phyloP scores from a whole-genome alignment of 2,329 filamentous ascomycete species.

The Fusarium fracticaudum region DNA sequence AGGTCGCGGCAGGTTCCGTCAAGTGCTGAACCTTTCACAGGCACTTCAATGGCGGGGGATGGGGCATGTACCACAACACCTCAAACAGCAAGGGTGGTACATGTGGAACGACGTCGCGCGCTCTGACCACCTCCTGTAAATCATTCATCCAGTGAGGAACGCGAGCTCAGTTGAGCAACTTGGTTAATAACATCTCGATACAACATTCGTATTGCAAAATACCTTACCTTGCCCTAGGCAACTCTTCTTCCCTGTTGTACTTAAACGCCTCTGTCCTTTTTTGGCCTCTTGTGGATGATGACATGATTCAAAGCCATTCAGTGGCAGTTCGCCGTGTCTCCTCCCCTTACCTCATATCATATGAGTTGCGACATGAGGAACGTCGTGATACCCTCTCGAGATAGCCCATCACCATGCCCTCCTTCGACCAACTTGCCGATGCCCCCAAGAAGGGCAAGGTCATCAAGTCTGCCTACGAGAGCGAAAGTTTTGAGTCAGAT shows the following conservation, averaged over 20 bases:
- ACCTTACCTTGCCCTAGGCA: background rate
- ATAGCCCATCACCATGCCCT: conserved; percentile 55
- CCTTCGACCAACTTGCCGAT: conserved; percentile 57
- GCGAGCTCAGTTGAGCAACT: conserved; percentile 24
- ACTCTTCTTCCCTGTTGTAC: background rate
- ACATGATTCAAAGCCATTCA: conserved; percentile 19
- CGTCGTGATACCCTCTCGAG: conserved; percentile 31
- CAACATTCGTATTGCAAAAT: background rate
- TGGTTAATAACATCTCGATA: conserved; percentile 15
- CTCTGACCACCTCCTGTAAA: conserved; percentile 26
- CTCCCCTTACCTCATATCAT: conserved; percentile 15
- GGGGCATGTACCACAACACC: conserved; percentile 31
- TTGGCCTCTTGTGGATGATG: conserved; percentile 12
- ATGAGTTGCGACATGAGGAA: conserved; percentile 38
- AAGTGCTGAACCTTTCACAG: background rate
- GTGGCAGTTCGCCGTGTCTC: conserved; percentile 28
- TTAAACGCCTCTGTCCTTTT: background rate
- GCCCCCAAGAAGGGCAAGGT: conserved; percentile 65
- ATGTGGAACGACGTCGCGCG: conserved; percentile 14
- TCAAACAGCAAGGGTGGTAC: conserved; percentile 26
- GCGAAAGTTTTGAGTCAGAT: conserved; percentile 86
- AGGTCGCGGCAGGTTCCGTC: conserved; percentile 34
- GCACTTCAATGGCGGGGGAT: conserved; percentile 23
- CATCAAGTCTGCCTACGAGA: conserved; percentile 79
- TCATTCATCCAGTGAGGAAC: conserved; percentile 4